Base-by-base conservation (phyloP, 208 protist species). In the Crithidia sp. region DNA sequence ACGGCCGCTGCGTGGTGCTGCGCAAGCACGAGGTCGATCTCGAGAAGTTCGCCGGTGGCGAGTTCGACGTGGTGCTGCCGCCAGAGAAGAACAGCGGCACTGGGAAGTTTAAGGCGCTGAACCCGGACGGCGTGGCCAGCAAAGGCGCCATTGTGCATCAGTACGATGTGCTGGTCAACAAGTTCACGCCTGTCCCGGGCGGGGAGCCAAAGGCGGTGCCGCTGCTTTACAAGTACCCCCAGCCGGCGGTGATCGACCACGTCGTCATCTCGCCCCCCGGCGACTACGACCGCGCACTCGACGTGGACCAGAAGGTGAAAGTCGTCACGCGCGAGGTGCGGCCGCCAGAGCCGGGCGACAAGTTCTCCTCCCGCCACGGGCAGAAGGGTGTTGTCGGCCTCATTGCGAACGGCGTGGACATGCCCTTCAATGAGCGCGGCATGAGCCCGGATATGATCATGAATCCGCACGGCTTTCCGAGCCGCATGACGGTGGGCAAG, bases 381-480 rank as follows among this genome's bases (percentile, higher is more conserved):
- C 99, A 99, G 81, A 99, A 99, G 82, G 99, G 99, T 58, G 98
- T 99, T 7, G 94, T 96, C 74, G 99, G 99, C 60, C 87, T 99
- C 12, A 99, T 99, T 62, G 97, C 99, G 14, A 74, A 90, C 43
- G 97, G 99, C 75, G 97, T 98, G 50, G 99, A 99, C 87, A 95
- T 99, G 97, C 99, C 99, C 39, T 99, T 99, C 81, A 99, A 92
- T 61, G 88, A 97, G 59, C 65, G 93, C 36, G 98, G 98, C 43
- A 92, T 99, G 36, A 98, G 86, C 55, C 99, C 99, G 3, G 99
- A 99, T 81, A 96, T 99, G 68, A 99, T 99, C 87, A 99, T 99
- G 98, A 99, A 99, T 85, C 99, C 99, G 16, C 99, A 99, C 84
- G 99, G 98, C 70, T 99, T 99, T 86, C 99, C 99, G 41, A 98